phyloP scores from a whole-genome alignment of 1,284 basidiomycete genomes.

The Ustilago hordei region DNA sequence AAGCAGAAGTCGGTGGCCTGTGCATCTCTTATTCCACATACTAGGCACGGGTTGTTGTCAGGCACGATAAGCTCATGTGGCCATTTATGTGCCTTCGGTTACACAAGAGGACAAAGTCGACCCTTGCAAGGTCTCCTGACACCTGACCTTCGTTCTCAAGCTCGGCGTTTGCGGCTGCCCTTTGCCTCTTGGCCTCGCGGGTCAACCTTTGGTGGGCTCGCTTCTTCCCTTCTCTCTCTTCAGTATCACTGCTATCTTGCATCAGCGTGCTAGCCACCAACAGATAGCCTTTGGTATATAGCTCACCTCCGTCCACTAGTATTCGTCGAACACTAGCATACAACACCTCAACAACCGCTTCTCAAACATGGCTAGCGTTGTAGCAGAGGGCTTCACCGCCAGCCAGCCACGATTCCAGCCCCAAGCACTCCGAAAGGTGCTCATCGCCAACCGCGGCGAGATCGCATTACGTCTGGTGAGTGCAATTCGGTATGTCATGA shows the following conservation, averaged over 20 bases:
- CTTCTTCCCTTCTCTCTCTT: not conserved
- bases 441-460: slow-evolving; percentile 73
- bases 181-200: not conserved
- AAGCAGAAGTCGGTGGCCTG: not conserved
- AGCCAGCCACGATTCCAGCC: slow-evolving; percentile 21
- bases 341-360: not conserved
- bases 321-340: not conserved
- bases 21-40: not conserved
- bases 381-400: slow-evolving; percentile 19
- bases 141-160: not conserved
- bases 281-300: not conserved
- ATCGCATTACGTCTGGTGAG: slow-evolving; percentile 74
- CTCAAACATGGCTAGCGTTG: slow-evolving; percentile 9
- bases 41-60: not conserved
- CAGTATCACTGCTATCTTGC: not conserved
- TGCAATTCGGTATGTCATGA: not conserved
- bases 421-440: slow-evolving; percentile 18
- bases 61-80: not conserved
- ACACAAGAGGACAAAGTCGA: not conserved
- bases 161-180: not conserved
- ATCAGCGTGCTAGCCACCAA: not conserved
- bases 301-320: not conserved
- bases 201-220: not conserved
- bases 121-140: not conserved
- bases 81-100: not conserved